A percentile compares a stretch with the other conserved stretches of the same genome.
These are phyloP conservation scores for Kluyveromyces siamensis DNA, from an alignment of 805 yeast species.

Conservation along the genomic window DNA sequence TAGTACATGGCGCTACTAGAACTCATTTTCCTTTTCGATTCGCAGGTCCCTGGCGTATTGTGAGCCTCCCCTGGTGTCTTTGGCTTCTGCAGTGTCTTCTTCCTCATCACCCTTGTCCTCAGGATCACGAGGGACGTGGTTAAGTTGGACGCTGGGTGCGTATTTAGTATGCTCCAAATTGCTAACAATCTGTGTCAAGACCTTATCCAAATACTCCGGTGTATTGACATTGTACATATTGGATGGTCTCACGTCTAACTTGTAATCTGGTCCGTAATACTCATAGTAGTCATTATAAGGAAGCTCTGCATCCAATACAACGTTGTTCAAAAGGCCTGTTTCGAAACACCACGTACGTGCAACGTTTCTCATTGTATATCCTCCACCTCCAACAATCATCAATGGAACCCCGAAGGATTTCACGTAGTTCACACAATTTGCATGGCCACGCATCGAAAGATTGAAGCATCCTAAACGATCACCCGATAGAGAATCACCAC, in stretches of 20 bases:
- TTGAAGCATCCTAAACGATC: conserved; percentile 95
- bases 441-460: conserved; percentile 88
- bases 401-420: conserved; percentile 80
- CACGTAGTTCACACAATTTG: conserved; percentile 86
- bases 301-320: conserved; percentile 51
- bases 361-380: conserved; percentile 95
- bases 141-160: conserved; percentile 96
- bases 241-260: conserved; percentile 87
- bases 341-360: conserved; percentile 94
- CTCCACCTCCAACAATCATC: conserved; percentile 97
- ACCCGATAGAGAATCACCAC: conserved; percentile 94
- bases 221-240: conserved; percentile 96
- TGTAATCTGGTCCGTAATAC: conserved; percentile 95
- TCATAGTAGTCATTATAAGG: conserved; percentile 96
- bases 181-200: conserved; percentile 63
- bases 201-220: conserved; percentile 82
- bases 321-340: conserved; percentile 71
- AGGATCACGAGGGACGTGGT: conserved; percentile 79
- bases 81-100: conserved; percentile 71
- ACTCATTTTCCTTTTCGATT: conserved; percentile 67
- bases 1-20: conserved; percentile 30
- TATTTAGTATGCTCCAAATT: conserved; percentile 85
- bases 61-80: conserved; percentile 88
- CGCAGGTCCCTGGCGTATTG: conserved; percentile 71
- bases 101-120: conserved; percentile 82